phyloP scores from a whole-genome alignment of 768 basidiomycete genomes.

The Phanerochaete sordida region DNA sequence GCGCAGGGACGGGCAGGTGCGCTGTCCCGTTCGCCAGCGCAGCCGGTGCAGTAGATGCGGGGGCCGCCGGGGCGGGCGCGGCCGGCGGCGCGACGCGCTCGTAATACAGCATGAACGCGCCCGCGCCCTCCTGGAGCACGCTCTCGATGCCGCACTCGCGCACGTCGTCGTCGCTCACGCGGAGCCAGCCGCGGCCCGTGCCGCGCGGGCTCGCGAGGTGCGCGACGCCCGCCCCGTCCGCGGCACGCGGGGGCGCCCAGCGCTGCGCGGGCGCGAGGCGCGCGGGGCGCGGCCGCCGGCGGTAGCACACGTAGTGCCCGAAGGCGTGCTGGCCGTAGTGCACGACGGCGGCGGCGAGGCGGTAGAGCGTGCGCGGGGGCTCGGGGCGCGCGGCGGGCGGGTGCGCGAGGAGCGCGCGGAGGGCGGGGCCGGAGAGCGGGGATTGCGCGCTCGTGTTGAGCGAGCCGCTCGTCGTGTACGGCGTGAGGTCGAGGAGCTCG shows the following conservation, averaged over 20 bases:
- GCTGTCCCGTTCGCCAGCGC: too few species aligned
- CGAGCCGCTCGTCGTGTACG: slow-evolving; percentile 79
- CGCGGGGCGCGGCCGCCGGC: slow-evolving; percentile 68
- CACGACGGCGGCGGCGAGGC: slow-evolving; percentile 82
- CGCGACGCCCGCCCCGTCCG: slow-evolving; percentile 31
- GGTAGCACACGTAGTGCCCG: slow-evolving; percentile 92
- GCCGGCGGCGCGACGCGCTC: slow-evolving; percentile 50
- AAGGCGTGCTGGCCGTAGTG: slow-evolving; percentile 92
- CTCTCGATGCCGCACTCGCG: slow-evolving; percentile 70
- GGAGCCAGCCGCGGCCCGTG: slow-evolving; percentile 74
- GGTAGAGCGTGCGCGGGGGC: slow-evolving; percentile 69
- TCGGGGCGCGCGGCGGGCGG: slow-evolving; percentile 53
- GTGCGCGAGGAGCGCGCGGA: slow-evolving; percentile 20
- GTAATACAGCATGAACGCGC: slow-evolving; percentile 91
- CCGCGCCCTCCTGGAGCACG: slow-evolving; percentile 73
- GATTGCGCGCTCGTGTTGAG: slow-evolving; percentile 67
- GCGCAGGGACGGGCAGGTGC: too few species aligned
- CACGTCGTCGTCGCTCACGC: slow-evolving; percentile 85
- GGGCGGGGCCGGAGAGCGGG: slow-evolving; percentile 50
- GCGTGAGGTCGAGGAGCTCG: slow-evolving; percentile 84
- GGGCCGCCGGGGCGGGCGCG: neutral
- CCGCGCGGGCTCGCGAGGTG: slow-evolving; percentile 19
- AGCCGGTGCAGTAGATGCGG: too few species aligned
- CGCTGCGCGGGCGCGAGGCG: slow-evolving; percentile 12
- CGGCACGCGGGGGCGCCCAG: slow-evolving; percentile 58